Base-by-base conservation (phyloP, 495 filamentous ascomycete genomes). In the Penicillium fimorum region DNA sequence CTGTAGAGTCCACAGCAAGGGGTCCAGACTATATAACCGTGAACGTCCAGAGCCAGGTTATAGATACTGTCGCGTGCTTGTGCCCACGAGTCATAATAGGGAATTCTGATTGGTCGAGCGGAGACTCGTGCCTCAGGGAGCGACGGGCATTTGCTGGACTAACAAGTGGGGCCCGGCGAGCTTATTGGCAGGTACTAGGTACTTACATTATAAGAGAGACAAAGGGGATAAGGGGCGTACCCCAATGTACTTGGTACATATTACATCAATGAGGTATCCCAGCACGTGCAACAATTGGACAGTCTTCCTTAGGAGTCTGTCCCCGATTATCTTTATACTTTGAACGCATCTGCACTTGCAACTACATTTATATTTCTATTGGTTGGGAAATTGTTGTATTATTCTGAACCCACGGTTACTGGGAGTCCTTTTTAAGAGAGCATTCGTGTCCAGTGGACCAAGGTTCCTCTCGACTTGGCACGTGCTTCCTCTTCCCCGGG, bases 51-150 rank as follows among this genome's bases (percentile, higher is more conserved):
- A 13, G 33, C 41, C 20, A 35, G 30, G 7, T 53, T 40, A 49
- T 35, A 44, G 27, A 59, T 27, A 65, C 70, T 78, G 76, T 78
- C 76, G 76, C 76, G 76, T 78, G 76, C 76, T 76, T 72, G 40
- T 53, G 69, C 70, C 69, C 72, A 72, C 72, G 70, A 68, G 73
- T 58, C 49, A 49, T 47, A 60, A 61, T 48, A 3, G 50, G 17
- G 41, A 24, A 11, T 35, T 45, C 24, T 74, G 62, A 72, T 78
- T 75, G 67, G 73, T 53, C 30, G 43, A 48, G 55, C 25, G 40
- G 45, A 53, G 57, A 52, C 60, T 57, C 60, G 66, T 67, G 61
- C 60, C 45, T 52, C 59, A 61, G 46, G 47, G 61, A 54, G 32
- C 56, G 50, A 60, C 47, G 59, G 53, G 59, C 53, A 65, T 67